phyloP scores from a whole-genome alignment of 1,284 basidiomycete species.

The Sparassis latifolia region DNA sequence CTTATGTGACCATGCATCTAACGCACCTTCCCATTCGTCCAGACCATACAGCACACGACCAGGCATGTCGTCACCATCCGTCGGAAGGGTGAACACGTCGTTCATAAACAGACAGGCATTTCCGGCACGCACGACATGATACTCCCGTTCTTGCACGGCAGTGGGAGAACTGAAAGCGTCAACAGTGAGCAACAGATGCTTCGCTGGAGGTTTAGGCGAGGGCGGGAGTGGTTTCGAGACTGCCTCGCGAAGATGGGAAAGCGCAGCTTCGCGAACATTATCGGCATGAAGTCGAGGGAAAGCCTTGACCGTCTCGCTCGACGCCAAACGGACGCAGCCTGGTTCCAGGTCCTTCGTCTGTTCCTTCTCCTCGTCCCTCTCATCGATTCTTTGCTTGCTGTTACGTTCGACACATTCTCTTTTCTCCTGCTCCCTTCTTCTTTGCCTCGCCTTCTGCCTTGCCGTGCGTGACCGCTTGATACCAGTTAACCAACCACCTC shows the following conservation, averaged over 20 bases:
- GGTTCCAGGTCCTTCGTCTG: not conserved
- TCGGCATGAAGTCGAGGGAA: not conserved
- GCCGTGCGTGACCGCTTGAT: conserved; percentile 14
- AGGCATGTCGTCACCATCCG: conserved; percentile 20
- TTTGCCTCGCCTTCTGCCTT: conserved; percentile 10
- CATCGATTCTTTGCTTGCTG: conserved; percentile 9
- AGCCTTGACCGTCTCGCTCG: too few species aligned
- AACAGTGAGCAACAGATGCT: conserved; percentile 47
- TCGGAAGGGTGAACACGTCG: conserved; percentile 35
- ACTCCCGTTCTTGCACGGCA: conserved; percentile 33
- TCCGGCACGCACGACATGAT: conserved; percentile 33
- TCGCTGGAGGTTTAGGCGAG: conserved; percentile 26
- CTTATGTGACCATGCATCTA: not conserved
- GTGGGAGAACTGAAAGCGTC: conserved; percentile 25
- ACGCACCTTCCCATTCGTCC: conserved; percentile 43
- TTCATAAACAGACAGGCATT: conserved; percentile 41
- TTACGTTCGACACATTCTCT: conserved; percentile 12
- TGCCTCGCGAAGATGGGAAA: conserved; percentile 27
- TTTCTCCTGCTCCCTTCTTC: conserved; percentile 3
- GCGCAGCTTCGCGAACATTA: conserved; percentile 6
- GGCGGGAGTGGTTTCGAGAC: conserved; percentile 13
- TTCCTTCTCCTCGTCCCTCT: conserved; percentile 2
- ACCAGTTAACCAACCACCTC: conserved; percentile 25
- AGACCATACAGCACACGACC: conserved; percentile 41
- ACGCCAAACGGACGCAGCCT: too few species aligned